Evolutionary conservation across 2,329 filamentous ascomycete species (phyloP).

Genomic region (Fusarium mexicanum): DNA sequence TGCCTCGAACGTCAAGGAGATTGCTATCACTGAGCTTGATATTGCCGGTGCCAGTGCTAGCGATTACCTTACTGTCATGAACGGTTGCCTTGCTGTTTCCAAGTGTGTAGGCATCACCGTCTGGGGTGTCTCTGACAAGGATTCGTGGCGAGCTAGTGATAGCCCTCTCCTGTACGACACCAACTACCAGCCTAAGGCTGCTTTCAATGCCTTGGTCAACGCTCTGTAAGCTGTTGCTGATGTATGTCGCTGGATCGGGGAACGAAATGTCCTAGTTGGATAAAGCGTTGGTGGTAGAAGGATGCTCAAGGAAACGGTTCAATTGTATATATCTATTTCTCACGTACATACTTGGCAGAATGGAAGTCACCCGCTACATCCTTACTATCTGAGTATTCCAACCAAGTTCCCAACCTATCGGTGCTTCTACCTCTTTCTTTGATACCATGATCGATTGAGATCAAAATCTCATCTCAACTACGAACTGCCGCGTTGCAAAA

Average conservation of each 20-base stretch:
- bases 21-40: constrained; percentile 75
- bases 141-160: constrained; percentile 44
- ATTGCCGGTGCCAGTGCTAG: constrained; percentile 64
- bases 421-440: not conserved
- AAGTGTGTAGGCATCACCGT: constrained; percentile 75
- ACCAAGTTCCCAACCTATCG: accelerated
- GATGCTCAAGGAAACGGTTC: not conserved
- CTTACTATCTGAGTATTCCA: too few species aligned
- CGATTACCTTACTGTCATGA: constrained; percentile 68
- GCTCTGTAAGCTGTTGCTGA: not conserved
- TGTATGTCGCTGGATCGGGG: too few species aligned
- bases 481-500: not conserved
- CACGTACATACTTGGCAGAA: not conserved
- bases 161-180: constrained; percentile 65
- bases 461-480: not conserved
- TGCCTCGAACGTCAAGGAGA: constrained; percentile 61
- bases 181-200: constrained; percentile 61
- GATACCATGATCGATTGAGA: accelerated
- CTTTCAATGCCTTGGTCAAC: constrained; percentile 54
- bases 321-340: not conserved
- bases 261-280: too few species aligned
- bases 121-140: constrained; percentile 63
- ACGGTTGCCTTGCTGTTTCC: constrained; percentile 65
- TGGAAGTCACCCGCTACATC: not conserved
- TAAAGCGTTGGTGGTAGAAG: too few species aligned